Evolutionary conservation across 148 eudicot genomes (phyloP).

Genomic region (Vaccinium corymbosum): DNA sequence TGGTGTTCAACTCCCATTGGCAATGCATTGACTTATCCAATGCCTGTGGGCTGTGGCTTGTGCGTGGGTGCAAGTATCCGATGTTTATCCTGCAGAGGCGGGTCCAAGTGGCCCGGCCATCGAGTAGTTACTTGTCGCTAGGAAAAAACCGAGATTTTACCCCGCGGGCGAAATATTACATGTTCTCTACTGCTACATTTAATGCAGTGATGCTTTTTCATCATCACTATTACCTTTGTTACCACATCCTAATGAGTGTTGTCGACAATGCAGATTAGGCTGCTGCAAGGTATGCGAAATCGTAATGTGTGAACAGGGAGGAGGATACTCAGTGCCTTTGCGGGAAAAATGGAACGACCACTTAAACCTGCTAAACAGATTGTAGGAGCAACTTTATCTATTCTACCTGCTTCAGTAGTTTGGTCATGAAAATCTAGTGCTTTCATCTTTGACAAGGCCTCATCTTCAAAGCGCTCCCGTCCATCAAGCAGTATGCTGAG

Average conservation of each 20-base stretch:
- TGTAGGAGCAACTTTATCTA: neutral
- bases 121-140: neutral
- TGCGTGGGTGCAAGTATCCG: neutral
- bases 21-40: neutral
- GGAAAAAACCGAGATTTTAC: neutral
- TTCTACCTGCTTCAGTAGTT: conserved; percentile 46
- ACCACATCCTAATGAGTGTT: no score
- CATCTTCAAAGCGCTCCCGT: conserved; percentile 92
- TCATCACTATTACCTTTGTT: no score
- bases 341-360: neutral
- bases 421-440: conserved; percentile 25
- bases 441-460: conserved; percentile 40
- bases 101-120: neutral
- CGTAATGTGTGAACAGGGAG: no score
- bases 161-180: no score
- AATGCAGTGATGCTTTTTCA: no score
- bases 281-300: neutral
- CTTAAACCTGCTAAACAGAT: conserved; percentile 10
- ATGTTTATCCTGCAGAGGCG: neutral
- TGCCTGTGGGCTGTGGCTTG: neutral
- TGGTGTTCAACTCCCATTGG: neutral
- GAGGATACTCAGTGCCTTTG: no score
- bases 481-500: conserved; percentile 90
- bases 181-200: no score
- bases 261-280: no score